phyloP scores from a whole-genome alignment of 176 grass and related monocot genomes.

The Tillandsia leiboldiana region DNA sequence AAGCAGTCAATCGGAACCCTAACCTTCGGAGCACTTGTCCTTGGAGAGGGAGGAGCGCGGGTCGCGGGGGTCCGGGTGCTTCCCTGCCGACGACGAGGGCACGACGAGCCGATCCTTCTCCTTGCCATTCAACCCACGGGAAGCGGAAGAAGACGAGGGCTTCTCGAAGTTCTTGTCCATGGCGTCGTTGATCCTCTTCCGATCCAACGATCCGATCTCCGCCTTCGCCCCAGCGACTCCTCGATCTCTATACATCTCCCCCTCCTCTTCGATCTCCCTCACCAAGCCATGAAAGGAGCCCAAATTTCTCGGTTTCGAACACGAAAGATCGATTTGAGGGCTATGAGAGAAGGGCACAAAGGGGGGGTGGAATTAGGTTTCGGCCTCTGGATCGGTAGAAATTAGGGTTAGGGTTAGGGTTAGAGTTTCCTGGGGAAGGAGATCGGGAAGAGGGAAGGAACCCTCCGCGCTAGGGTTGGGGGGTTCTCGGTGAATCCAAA shows the following conservation, averaged over 20 bases:
- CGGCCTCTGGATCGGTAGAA: neutral
- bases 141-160: constrained; percentile 40
- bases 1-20: constrained; percentile 15
- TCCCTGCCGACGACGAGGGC: constrained; percentile 19
- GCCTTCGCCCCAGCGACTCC: constrained; percentile 22
- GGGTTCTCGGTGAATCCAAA: constrained; percentile 4
- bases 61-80: constrained; percentile 35
- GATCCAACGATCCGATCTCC: constrained; percentile 22
- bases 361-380: neutral
- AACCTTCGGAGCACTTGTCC: constrained; percentile 36
- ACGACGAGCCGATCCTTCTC: constrained; percentile 38
- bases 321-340: no score
- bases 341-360: no score
- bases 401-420: neutral
- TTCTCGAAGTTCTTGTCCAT: constrained; percentile 33
- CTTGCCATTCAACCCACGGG: constrained; percentile 28
- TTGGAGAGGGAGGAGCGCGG: constrained; percentile 39
- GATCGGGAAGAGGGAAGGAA: neutral
- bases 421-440: neutral
- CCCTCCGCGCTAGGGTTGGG: neutral
- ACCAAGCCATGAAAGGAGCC: neutral
- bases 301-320: no score
- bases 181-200: constrained; percentile 49
- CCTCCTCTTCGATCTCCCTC: constrained; percentile 12
- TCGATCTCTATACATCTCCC: constrained; percentile 32